phyloP scores from a whole-genome alignment of 2,329 filamentous ascomycete genomes.

The Dichotomopilus funicola region DNA sequence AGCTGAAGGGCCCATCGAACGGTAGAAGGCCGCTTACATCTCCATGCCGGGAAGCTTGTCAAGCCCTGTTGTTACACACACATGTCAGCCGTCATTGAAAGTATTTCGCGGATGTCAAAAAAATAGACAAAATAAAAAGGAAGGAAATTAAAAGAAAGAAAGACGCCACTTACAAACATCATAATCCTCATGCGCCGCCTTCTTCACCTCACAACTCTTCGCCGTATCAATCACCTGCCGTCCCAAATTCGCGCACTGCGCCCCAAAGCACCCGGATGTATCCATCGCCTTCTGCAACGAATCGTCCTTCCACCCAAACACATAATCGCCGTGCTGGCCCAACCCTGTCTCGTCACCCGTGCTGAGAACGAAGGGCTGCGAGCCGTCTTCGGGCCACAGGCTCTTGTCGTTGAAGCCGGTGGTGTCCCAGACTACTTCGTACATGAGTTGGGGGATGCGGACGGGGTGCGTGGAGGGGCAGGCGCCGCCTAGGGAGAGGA shows the following conservation, averaged over 20 bases:
- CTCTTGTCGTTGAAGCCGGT: slow-evolving; percentile 33
- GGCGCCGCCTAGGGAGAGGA: slow-evolving; percentile 30
- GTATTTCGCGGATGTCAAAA: background rate
- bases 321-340: slow-evolving; percentile 39
- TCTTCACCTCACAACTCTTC: slow-evolving; percentile 27
- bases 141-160: background rate
- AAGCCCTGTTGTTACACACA: slow-evolving; percentile 3
- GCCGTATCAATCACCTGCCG: slow-evolving; percentile 31
- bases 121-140: background rate
- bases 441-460: slow-evolving; percentile 41
- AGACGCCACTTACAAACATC: slow-evolving; percentile 30
- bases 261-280: slow-evolving; percentile 37
- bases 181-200: slow-evolving; percentile 29
- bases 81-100: background rate
- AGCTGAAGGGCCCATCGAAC: too few species aligned
- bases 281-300: slow-evolving; percentile 35
- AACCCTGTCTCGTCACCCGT: slow-evolving; percentile 36
- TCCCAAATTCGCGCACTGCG: slow-evolving; percentile 29
- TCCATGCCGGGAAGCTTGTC: slow-evolving; percentile 14
- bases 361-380: slow-evolving; percentile 32
- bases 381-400: slow-evolving; percentile 34
- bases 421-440: slow-evolving; percentile 42
- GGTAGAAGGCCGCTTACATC: background rate
- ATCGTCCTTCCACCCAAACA: slow-evolving; percentile 34
- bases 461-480: slow-evolving; percentile 36